phyloP scores from a whole-genome alignment of 1,284 basidiomycete genomes.

The Marasmius sp. region DNA sequence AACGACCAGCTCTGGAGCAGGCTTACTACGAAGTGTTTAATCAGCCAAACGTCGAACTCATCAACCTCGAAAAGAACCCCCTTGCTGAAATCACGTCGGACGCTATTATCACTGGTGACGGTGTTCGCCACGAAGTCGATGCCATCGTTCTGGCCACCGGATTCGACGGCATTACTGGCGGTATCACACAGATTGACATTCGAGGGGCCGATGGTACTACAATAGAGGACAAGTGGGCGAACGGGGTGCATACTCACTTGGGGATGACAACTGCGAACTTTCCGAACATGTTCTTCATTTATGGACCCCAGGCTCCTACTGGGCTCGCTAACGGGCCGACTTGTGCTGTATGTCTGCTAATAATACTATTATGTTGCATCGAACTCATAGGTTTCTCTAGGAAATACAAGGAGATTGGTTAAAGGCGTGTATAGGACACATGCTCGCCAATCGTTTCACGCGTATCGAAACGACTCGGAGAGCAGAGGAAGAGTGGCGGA shows the following conservation, averaged over 20 bases:
- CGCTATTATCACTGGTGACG: slow-evolving; percentile 18
- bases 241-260: slow-evolving; percentile 21
- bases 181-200: slow-evolving; percentile 25
- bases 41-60: slow-evolving; percentile 20
- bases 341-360: slow-evolving; percentile 16
- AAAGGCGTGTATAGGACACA: slow-evolving; percentile 18
- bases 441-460: slow-evolving; percentile 14
- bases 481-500: slow-evolving; percentile 19
- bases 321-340: slow-evolving; percentile 24
- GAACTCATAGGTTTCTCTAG: slow-evolving; percentile 7
- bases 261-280: slow-evolving; percentile 19
- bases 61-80: slow-evolving; percentile 21
- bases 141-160: slow-evolving; percentile 23
- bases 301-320: slow-evolving; percentile 24
- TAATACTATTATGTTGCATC: neutral
- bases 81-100: slow-evolving; percentile 16
- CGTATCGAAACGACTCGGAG: slow-evolving; percentile 18
- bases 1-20: neutral
- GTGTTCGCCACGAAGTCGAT: slow-evolving; percentile 20
- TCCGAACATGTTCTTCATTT: slow-evolving; percentile 28
- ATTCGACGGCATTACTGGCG: slow-evolving; percentile 25
- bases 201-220: slow-evolving; percentile 17
- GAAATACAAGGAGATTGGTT: slow-evolving; percentile 26
- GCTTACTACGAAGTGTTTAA: slow-evolving; percentile 22
- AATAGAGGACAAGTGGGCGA: slow-evolving; percentile 22